Conservation (phyloP, 2,329 filamentous ascomycete genomes). For the Golovinomyces cichoracearum region DNA sequence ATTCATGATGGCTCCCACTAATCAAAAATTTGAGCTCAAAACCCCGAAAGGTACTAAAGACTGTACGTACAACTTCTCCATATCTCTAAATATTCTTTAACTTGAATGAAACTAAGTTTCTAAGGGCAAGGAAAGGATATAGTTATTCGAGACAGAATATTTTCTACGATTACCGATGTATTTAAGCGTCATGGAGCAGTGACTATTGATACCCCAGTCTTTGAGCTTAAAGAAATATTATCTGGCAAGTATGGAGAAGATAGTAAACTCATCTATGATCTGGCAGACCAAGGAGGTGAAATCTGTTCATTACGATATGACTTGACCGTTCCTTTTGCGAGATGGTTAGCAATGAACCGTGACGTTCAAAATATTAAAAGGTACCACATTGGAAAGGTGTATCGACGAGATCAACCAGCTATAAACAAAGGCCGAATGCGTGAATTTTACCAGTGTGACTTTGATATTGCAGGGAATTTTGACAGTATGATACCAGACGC, state of each 20-base stretch:
- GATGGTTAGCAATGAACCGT: conserved; percentile 73
- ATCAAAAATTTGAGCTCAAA: conserved; percentile 43
- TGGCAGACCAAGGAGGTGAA: conserved; percentile 70
- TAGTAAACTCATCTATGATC: conserved; percentile 73
- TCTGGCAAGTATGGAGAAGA: conserved; percentile 83
- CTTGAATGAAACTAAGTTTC: background rate
- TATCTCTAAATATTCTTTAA: conserved; percentile 4
- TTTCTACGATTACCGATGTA: conserved; percentile 45
- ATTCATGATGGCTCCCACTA: conserved; percentile 15
- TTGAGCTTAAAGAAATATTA: conserved; percentile 67
- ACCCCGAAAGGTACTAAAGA: conserved; percentile 79
- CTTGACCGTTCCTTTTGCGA: conserved; percentile 68
- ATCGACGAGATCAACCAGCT: conserved; percentile 54
- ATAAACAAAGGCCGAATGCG: conserved; percentile 82
- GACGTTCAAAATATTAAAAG: conserved; percentile 64
- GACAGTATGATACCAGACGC: conserved; percentile 83
- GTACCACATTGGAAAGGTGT: conserved; percentile 88
- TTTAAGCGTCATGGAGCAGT: conserved; percentile 66
- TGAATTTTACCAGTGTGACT: conserved; percentile 94
- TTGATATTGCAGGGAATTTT: conserved; percentile 72
- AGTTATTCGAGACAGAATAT: conserved; percentile 59
- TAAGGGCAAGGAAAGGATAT: conserved; percentile 47
- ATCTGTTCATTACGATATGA: conserved; percentile 66
- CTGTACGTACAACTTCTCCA: conserved; percentile 22
- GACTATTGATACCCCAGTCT: conserved; percentile 58